phyloP scores from a whole-genome alignment of 176 grass and related monocot genomes.

The Bothriochloa decipiens region DNA sequence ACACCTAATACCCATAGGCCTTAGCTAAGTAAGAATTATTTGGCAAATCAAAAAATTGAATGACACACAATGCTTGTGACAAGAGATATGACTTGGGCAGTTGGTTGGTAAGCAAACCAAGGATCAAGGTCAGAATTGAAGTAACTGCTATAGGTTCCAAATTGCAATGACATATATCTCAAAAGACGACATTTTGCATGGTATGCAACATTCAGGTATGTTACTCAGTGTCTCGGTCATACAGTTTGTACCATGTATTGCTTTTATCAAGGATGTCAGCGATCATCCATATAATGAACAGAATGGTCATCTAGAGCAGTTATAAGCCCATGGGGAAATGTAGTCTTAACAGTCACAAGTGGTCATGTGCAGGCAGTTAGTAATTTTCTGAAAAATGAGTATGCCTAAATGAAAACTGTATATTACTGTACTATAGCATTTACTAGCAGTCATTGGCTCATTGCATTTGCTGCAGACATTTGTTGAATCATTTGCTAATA shows the following conservation, averaged over 20 bases:
- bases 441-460: too few species aligned
- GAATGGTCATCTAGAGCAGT: not conserved
- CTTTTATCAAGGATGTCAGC: too few species aligned
- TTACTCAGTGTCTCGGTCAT: not conserved
- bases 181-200: not conserved
- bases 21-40: not conserved
- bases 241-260: not conserved
- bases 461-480: too few species aligned
- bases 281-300: not conserved
- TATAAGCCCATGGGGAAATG: not conserved
- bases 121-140: not conserved
- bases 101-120: conserved; percentile 8
- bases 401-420: too few species aligned
- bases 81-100: not conserved
- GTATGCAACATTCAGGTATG: not conserved
- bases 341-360: not conserved
- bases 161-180: not conserved
- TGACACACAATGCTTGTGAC: not conserved
- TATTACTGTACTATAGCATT: too few species aligned
- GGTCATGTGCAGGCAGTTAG: not conserved
- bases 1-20: not conserved
- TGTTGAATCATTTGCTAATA: too few species aligned
- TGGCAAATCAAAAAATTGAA: not conserved
- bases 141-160: not conserved
- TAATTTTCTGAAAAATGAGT: too few species aligned